Evolutionary conservation across 2,329 filamentous ascomycete species (phyloP).

Genomic region (Neopestalotiopsis sp.): DNA sequence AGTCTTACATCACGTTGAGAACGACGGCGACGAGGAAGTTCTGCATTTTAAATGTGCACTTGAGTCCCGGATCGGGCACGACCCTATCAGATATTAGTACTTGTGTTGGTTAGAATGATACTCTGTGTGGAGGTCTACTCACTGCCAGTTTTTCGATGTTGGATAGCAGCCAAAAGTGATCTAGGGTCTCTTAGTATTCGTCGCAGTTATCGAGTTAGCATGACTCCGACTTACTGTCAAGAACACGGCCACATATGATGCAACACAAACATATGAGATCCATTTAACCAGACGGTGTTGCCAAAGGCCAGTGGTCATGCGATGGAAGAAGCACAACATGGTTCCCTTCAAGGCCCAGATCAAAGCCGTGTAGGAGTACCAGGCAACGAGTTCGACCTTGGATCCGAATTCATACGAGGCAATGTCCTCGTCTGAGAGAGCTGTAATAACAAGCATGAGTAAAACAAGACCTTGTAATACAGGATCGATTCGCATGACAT

Average conservation of each 20-base stretch:
- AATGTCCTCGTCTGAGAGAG: conserved; percentile 1
- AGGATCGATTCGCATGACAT: neutral
- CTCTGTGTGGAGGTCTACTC: neutral
- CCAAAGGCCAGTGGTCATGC: conserved; percentile 37
- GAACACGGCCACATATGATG: conserved; percentile 37
- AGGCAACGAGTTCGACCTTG: conserved; percentile 11
- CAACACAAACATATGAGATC: conserved; percentile 26
- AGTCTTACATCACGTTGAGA: conserved; percentile 31
- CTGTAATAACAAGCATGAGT: neutral
- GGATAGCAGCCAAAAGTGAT: conserved; percentile 35
- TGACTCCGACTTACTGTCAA: conserved; percentile 25
- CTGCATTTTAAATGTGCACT: conserved; percentile 35
- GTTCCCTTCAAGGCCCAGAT: conserved; percentile 36
- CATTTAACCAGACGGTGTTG: conserved; percentile 34
- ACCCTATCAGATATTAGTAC: conserved; percentile 15
- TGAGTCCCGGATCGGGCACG: conserved; percentile 12
- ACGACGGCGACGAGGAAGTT: conserved; percentile 35
- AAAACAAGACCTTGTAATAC: neutral
- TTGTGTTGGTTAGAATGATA: neutral
- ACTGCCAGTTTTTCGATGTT: conserved; percentile 27
- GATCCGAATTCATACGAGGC: conserved; percentile 11
- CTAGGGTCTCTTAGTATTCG: neutral
- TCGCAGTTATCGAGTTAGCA: neutral
- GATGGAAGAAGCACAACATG: conserved; percentile 37
- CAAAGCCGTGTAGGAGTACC: conserved; percentile 6